Base-by-base conservation (phyloP, 371 early-diverging fungal genomes). In the Nematocida displodere region DNA sequence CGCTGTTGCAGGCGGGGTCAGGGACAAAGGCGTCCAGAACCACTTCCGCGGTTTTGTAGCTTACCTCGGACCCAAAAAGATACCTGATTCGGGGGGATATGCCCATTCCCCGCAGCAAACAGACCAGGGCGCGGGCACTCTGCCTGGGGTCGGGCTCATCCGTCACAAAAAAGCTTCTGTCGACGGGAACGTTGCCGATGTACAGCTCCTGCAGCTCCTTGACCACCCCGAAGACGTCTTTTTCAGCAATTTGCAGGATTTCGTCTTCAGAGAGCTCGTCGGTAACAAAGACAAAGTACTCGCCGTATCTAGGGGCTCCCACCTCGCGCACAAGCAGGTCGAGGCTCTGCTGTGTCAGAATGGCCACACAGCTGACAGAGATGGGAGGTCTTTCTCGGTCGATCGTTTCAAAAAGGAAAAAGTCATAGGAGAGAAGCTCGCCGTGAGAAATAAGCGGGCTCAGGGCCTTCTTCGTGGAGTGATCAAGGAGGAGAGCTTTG, bases 371-470 rank as follows among this genome's bases (percentile, higher is more conserved):
- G 31, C 59, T 54, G 1, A 84, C 68, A 17, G 50, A 47, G 34
- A 83, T 76, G 49, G 44, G 61, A 8, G 50, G 54, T 49, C 82
- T 61, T 31, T 64, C 77, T 39, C 77, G 78, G 47, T 20, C 48
- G 39, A 84, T 68, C 36, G 36, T 67, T 36, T 84, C 82, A 77
- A 84, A 82, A 2, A 82, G 63, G 59, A 84, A 84, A 47, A 77
- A 84, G 34, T 81, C 81, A 46, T 77, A 71, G 2, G 78, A 61
- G 13, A 81, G 61, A 39, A 84, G 78, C 46, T 55, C 48, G 1
- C 79, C 63, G 40, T 82, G 78, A 20, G 81, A 64, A 40, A 84
- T 65, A n/a, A 81, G 13, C 33, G 81, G 77, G 40, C 78, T 78
- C 26, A 84, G 48, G 3, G 78, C 66, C 7, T 56, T 13, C 63